Evolutionary conservation across 2,329 filamentous ascomycete species (phyloP).

Genomic region (Sporothrix schenckii): DNA sequence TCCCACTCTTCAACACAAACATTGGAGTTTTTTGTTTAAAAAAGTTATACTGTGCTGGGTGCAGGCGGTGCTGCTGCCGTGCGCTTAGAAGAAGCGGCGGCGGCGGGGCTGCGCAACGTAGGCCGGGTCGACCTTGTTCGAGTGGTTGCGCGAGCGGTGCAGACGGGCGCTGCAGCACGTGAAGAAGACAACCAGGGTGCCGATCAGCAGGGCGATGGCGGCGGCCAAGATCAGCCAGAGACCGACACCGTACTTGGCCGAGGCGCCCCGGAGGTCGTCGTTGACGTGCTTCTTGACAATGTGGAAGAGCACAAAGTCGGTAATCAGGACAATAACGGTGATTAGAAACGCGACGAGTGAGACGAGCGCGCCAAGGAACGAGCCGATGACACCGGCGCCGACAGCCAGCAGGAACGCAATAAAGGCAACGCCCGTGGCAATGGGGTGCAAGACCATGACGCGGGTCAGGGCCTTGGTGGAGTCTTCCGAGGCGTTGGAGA

Average conservation of each 20-base stretch:
- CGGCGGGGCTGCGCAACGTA: conserved; percentile 37
- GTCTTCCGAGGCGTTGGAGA: conserved; percentile 47
- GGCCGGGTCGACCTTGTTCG: conserved; percentile 39
- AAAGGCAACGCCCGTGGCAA: conserved; percentile 61
- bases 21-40: neutral
- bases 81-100: conserved; percentile 35
- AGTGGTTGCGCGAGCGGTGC: conserved; percentile 41
- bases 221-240: conserved; percentile 64
- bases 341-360: conserved; percentile 55
- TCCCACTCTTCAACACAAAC: neutral
- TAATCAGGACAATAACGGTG: conserved; percentile 53
- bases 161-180: conserved; percentile 61
- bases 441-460: conserved; percentile 65
- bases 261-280: conserved; percentile 38
- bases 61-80: neutral
- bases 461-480: conserved; percentile 49
- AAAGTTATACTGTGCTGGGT: neutral
- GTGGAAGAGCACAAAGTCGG: conserved; percentile 62
- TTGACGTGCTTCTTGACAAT: conserved; percentile 61
- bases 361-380: conserved; percentile 55
- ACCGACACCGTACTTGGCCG: conserved; percentile 54
- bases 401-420: conserved; percentile 60
- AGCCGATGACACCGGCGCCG: conserved; percentile 55
- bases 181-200: conserved; percentile 60
- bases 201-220: conserved; percentile 59